Evolutionary conservation across 2,329 filamentous ascomycete genomes (phyloP).

Genomic region (Nigrograna mackinnonii): DNA sequence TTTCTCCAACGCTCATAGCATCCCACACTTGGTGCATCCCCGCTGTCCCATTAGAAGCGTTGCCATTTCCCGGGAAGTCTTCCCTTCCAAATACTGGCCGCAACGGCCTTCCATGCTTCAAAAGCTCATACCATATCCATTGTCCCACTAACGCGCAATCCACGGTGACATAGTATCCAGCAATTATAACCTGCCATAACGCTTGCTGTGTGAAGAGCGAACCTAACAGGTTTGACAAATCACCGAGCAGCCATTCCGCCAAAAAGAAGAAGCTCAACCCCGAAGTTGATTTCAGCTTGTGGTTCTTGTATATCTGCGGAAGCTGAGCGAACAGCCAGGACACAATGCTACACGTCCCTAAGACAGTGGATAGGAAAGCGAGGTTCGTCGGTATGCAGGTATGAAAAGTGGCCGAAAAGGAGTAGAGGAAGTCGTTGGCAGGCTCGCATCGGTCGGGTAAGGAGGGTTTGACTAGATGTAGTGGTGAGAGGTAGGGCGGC

Average conservation of each 20-base stretch:
- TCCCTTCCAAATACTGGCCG: conserved; percentile 37
- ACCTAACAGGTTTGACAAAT: conserved; percentile 65
- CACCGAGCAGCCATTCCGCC: conserved; percentile 67
- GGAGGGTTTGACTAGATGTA: conserved; percentile 38
- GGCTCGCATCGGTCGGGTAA: conserved; percentile 65
- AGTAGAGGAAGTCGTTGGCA: conserved; percentile 58
- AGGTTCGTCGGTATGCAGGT: conserved; percentile 67
- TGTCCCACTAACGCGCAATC: conserved; percentile 65
- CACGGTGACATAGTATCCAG: conserved; percentile 68
- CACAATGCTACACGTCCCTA: conserved; percentile 65
- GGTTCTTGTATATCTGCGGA: conserved; percentile 72
- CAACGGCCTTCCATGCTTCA: conserved; percentile 54
- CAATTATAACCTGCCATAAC: conserved; percentile 68
- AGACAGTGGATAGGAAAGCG: conserved; percentile 62
- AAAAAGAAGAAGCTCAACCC: conserved; percentile 69
- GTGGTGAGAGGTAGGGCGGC: conserved; percentile 36
- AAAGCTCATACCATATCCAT: conserved; percentile 67
- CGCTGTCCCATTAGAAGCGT: conserved; percentile 15
- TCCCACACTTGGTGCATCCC: conserved; percentile 35
- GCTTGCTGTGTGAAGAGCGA: conserved; percentile 67
- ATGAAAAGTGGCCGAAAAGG: conserved; percentile 62
- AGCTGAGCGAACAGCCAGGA: conserved; percentile 72
- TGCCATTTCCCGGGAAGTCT: conserved; percentile 20
- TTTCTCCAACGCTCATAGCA: conserved; percentile 19
- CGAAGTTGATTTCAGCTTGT: conserved; percentile 64